Percentiles rank a stretch among this genome's conserved stretches.
phyloP scores from a whole-genome alignment of 257 asterid genomes.

The Petunia axillaris region DNA sequence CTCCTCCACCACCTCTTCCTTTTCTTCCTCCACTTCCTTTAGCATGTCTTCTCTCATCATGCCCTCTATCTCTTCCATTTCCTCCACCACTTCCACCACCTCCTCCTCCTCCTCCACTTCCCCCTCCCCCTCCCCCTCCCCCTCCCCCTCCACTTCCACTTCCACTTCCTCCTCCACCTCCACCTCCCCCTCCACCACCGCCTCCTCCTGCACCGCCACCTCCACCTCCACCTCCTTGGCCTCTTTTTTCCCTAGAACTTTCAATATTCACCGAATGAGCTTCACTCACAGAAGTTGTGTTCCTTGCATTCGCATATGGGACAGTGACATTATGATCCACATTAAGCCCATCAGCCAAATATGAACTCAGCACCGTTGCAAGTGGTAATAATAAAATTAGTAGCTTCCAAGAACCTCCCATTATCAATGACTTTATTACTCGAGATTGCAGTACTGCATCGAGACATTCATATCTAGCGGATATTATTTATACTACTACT shows the following conservation, averaged over 20 bases:
- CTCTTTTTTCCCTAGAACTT: slow-evolving; percentile 12
- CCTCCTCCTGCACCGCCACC: fast-evolving
- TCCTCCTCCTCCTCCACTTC: not conserved
- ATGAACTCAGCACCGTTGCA: slow-evolving; percentile 37
- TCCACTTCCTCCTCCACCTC: not conserved
- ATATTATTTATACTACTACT: slow-evolving; percentile 23
- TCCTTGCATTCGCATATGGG: slow-evolving; percentile 24
- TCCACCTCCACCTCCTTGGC: not conserved
- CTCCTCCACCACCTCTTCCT: not conserved
- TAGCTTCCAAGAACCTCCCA: slow-evolving; percentile 36
- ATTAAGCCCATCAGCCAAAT: slow-evolving; percentile 36
- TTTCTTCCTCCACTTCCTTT: slow-evolving; percentile 32
- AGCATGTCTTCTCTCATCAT: slow-evolving; percentile 2
- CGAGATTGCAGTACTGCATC: slow-evolving; percentile 1
- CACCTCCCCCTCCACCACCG: not conserved
- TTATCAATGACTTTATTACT: slow-evolving; percentile 24
- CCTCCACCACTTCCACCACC: slow-evolving; percentile 14
- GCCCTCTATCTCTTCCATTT: slow-evolving; percentile 12
- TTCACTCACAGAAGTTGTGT: slow-evolving; percentile 29
- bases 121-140: not conserved
- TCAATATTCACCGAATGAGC: slow-evolving; percentile 23
- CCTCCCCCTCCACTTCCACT: slow-evolving; percentile 24
- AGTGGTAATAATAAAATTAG: slow-evolving; percentile 16
- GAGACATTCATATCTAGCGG: not conserved
- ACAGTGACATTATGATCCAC: slow-evolving; percentile 17